Evolutionary conservation across 192 early-diverging fungal species (phyloP), one percentile per base, ranked within the genome.

Genomic region (Coemansia furcata): DNA sequence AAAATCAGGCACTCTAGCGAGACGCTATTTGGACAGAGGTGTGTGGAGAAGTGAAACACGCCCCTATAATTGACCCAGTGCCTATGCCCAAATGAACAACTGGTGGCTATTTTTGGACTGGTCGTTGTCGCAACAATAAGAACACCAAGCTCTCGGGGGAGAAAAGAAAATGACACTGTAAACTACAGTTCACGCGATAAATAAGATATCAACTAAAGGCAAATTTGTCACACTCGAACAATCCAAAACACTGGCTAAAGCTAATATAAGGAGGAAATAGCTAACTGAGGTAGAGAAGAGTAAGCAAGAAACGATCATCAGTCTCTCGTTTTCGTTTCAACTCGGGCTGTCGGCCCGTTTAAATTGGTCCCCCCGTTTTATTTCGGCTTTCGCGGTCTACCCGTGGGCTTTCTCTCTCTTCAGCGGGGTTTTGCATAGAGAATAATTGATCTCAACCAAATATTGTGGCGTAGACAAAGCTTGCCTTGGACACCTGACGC

Each of bases 11-110:
- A 55, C 52, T 52, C 44, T 55, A 55, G 29, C 52, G 30, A 55
- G 29, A 30, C 14, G 4, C 11, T 33, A 21, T 6, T 23, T 17
- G 52, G 32, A 12, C 23, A 52, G 30, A 15, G 17, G 15, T 55
- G 52, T 55, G 52, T 55, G 52, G 52, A 55, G 52, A 55, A 55
- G 15, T 55, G 30, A 55, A 55, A 55, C 52, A 55, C 52, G 32
- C 14, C 52, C 44, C 44, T 47, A 47, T 47, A 47, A 19, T 19
- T 47, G 44, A 47, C 19, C 44, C 44, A 47, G 19, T 19, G 44
- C 5, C 0, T 19, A 47, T 5, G n/a, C n/a, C 19, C 17, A 8
- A 47, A 8, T 12, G 30, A 55, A 32, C 14, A 55, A 33, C 4
- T 1, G 10, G 32, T 55, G 30, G 30, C 52, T 55, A 55, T 55